Conservation (phyloP, 2,329 filamentous ascomycete genomes). For the Paecilomyces variotii region DNA sequence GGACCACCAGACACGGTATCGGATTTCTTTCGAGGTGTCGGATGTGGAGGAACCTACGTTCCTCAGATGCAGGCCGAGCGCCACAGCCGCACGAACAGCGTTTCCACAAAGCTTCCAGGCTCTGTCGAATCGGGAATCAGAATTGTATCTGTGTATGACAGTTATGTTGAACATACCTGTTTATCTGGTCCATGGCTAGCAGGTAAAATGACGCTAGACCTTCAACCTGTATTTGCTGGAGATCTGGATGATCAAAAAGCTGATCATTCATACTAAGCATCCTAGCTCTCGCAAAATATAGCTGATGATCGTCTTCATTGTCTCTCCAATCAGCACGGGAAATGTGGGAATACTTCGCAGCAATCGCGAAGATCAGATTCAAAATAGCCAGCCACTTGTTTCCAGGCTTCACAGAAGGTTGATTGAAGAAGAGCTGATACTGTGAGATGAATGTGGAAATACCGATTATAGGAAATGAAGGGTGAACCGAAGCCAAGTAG, state of each 20-base stretch:
- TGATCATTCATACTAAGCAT: constrained; percentile 30
- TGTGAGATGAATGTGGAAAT: constrained; percentile 34
- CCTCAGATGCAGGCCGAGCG: constrained; percentile 36
- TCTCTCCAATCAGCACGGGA: constrained; percentile 28
- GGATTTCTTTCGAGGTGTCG: constrained; percentile 35
- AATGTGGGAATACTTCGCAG: constrained; percentile 31
- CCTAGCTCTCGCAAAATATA: constrained; percentile 35
- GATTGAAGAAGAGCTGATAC: constrained; percentile 31
- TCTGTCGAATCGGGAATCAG: constrained; percentile 12
- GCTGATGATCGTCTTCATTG: constrained; percentile 29
- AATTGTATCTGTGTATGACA: not conserved
- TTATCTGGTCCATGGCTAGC: constrained; percentile 33
- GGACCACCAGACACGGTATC: constrained; percentile 40
- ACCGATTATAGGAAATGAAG: constrained; percentile 38
- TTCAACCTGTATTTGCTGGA: constrained; percentile 37
- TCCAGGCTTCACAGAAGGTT: constrained; percentile 25
- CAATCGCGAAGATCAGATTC: constrained; percentile 39
- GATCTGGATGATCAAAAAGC: constrained; percentile 33
- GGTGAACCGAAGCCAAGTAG: constrained; percentile 36
- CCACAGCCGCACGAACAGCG: constrained; percentile 32
- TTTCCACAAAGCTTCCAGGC: constrained; percentile 36
- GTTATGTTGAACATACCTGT: constrained; percentile 23
- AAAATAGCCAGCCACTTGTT: constrained; percentile 37
- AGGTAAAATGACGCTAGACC: constrained; percentile 36
- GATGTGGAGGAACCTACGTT: constrained; percentile 30